Base-by-base conservation (phyloP, 2,329 filamentous ascomycete genomes). In the Curvularia lunata region DNA sequence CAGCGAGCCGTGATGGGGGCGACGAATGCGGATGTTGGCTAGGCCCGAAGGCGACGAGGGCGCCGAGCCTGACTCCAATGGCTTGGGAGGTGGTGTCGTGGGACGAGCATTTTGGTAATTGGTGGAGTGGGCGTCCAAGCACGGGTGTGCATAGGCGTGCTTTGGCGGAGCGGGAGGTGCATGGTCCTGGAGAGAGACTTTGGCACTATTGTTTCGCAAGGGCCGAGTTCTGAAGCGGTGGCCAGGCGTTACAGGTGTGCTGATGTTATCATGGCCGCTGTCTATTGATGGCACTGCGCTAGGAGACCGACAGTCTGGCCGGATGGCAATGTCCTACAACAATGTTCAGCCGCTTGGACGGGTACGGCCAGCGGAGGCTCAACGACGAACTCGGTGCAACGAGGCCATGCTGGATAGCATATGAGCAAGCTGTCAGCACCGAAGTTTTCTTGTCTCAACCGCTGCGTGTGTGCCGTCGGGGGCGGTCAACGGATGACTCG, bases 21-120 rank as follows among this genome's bases (percentile, higher is more conserved):
- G 72, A 25, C 70, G 68, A 21, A 64, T 50, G 34, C 72, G 58
- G n/a, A 69, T 52, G 46, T 72, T 74, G 16, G 70, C 64, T 40
- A 34, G 43, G 21, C 48, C 52, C 4, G 49, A 40, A 10, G 59
- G 52, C 16, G 63, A 64, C 10, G 28, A 12, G 30, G 30, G 21
- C 5, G 4, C 8, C 23, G 43, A 9, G 46, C 18, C 2, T 34
- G 47, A 38, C 10, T 30, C 18, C 27, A 32, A 23, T 27, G 19
- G 13, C 48, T 23, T 45, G 32, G 47, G 42, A 16, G 51, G 2
- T 7, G 25, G 19, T 18, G 3, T 40, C 34, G 12, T 45, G 32
- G 32, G 18, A 21, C 19, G 43, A 21, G 18, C 40, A 18, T 3
- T 30, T 16, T 18, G 37, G 13, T 54, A 34, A 32, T 50, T 27